phyloP scores from a whole-genome alignment of 345 rosid species.

The Rhizophora apiculata region DNA sequence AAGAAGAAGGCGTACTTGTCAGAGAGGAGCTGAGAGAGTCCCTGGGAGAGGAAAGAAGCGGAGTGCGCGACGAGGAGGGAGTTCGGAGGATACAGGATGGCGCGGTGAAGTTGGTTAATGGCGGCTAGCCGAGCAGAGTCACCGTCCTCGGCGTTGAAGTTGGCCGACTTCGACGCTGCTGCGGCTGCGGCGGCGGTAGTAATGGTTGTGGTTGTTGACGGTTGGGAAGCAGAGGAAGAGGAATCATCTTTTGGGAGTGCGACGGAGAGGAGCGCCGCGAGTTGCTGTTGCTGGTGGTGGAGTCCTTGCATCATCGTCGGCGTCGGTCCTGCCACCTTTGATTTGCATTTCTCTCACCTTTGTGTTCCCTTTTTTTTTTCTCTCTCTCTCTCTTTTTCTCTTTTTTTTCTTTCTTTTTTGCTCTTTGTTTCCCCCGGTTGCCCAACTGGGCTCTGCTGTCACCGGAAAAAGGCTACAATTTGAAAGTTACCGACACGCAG shows the following conservation, averaged over 20 bases:
- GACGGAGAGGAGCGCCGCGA: conserved; percentile 64
- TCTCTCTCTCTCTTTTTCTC: no score
- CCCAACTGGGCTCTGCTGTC: no score
- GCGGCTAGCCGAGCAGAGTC: conserved; percentile 70
- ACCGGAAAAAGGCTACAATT: no score
- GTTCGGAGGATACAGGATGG: conserved; percentile 75
- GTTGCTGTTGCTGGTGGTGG: conserved; percentile 74
- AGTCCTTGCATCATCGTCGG: conserved; percentile 57
- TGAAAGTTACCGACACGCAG: no score
- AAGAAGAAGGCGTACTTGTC: conserved; percentile 51
- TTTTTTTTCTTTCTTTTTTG: no score
- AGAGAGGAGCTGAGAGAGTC: conserved; percentile 70
- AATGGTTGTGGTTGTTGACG: conserved; percentile 10
- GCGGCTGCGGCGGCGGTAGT: conserved; percentile 13
- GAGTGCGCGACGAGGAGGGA: conserved; percentile 81
- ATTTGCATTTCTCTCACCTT: conserved; percentile 27
- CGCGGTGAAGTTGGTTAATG: conserved; percentile 76
- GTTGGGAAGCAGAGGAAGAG: conserved; percentile 26
- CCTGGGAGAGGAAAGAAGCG: conserved; percentile 76
- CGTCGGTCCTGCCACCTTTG: conserved; percentile 17
- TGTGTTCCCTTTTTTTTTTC: no score
- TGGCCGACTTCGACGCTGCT: conserved; percentile 12
- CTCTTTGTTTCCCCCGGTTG: no score
- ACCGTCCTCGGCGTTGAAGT: conserved; percentile 28
- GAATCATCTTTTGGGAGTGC: conserved; percentile 64